Percentiles rank a stretch among this genome's conserved stretches.
These are phyloP conservation scores for Mycosarcoma mackinlayi DNA, from an alignment of 1,284 basidiomycete genomes.

Conservation along the genomic window DNA sequence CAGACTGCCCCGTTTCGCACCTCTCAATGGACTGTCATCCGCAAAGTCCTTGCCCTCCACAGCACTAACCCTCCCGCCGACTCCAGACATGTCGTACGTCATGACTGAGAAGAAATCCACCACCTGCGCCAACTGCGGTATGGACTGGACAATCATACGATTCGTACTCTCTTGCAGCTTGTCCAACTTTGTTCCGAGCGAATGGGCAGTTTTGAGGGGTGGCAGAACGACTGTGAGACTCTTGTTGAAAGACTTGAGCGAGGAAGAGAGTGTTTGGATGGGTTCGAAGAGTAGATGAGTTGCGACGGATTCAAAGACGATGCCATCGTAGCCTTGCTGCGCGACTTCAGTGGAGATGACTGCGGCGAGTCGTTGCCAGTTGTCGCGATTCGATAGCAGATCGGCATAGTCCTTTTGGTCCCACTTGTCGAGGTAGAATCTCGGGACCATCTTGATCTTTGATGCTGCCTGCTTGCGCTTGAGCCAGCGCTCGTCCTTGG, in stretches of 20 bases:
- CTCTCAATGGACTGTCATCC: slow-evolving; percentile 32
- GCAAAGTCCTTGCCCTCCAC: slow-evolving; percentile 30
- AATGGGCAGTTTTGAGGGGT: slow-evolving; percentile 25
- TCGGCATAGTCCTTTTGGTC: slow-evolving; percentile 36
- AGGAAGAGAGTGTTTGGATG: slow-evolving; percentile 10
- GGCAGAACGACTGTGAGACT: slow-evolving; percentile 40
- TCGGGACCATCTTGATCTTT: slow-evolving; percentile 27
- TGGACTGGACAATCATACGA: slow-evolving; percentile 37
- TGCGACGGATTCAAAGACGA: slow-evolving; percentile 42
- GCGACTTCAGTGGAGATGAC: slow-evolving; percentile 26
- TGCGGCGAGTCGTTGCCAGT: slow-evolving; percentile 23
- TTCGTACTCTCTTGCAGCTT: slow-evolving; percentile 25
- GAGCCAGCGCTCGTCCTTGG: slow-evolving; percentile 32
- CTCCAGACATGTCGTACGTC: slow-evolving; percentile 55
- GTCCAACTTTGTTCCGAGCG: slow-evolving; percentile 12
- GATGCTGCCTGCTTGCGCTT: background rate
- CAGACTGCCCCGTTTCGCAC: slow-evolving; percentile 39
- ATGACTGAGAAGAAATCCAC: slow-evolving; percentile 51
- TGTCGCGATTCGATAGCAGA: slow-evolving; percentile 22
- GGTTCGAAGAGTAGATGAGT: slow-evolving; percentile 48
- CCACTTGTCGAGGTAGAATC: slow-evolving; percentile 51
- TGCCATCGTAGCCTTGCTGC: slow-evolving; percentile 25
- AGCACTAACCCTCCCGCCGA: slow-evolving; percentile 10
- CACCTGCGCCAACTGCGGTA: slow-evolving; percentile 34
- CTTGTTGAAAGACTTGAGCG: slow-evolving; percentile 4